Base-by-base conservation (phyloP, 108 stramenopile genomes). In the Pseudonitzschia pungens region DNA sequence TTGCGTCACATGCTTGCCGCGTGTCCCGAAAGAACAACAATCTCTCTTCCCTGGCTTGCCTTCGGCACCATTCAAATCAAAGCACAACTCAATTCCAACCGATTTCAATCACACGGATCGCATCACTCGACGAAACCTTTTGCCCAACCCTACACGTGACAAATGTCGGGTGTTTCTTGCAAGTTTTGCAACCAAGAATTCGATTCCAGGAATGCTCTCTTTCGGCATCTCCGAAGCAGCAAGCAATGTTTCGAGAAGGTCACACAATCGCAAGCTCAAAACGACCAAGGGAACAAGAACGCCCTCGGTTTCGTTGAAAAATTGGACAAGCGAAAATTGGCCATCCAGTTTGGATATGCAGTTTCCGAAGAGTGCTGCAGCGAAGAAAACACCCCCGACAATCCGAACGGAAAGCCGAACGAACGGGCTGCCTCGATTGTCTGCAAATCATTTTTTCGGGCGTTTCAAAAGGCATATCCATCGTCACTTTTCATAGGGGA, bases 121-220 rank as follows among this genome's bases (percentile, higher is more conserved):
- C 42, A 43, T 11, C 42, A 43, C 9, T 43, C 11, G 42, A 11
- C 11, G 42, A 43, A 43, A 9, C 6, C 6, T 6, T 9, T 43
- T 43, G 42, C 42, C 42, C 11, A 43, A 43, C 11, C 6, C 42
- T 43, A 14, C 45, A 48, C 5, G 14, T 48, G 10, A 18, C 7
- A 4, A 48, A 48, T 48, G 45, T 48, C 36, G 36, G 36, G 36
- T 36, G 36, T 36, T 36, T 6, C 36, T 22, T 58, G 57, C 31
- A 58, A 58, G 26, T 58, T 71, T 22, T 91, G 90, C 77, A 33
- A 66, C 43, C 44, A 50, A 58, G 43, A 62, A 27, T 92, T 89
- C 68, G 62, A 51, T 9, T 83, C 86, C 41, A 81, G 89, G 36
- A 92, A 90, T 74, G 87, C 82, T 18, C 69, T 92, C 12, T 92